Conservation (phyloP, 345 rosid genomes). For the Cardamine chenopodiifolia region DNA sequence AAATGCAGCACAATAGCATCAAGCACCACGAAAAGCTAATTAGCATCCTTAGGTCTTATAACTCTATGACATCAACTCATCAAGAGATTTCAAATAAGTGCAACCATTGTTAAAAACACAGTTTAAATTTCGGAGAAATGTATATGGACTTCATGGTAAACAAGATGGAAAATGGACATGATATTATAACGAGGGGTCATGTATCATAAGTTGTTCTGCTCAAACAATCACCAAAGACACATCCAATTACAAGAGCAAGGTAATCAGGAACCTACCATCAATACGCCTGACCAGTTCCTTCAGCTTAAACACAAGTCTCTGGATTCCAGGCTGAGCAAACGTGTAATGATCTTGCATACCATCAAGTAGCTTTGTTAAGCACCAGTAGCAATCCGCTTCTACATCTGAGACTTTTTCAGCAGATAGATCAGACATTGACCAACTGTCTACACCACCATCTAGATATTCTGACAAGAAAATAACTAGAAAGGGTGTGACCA, state of each 20-base stretch:
- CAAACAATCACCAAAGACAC: conserved; percentile 14
- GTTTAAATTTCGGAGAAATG: not conserved
- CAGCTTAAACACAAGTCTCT: conserved; percentile 96
- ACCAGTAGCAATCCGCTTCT: conserved; percentile 98
- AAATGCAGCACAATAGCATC: conserved; percentile 13
- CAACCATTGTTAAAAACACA: not conserved
- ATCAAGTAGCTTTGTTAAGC: conserved; percentile 92
- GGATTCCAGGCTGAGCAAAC: conserved; percentile 99
- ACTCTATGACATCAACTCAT: conserved; percentile 4
- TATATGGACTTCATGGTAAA: not conserved
- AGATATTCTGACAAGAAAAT: conserved; percentile 90
- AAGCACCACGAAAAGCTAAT: not conserved
- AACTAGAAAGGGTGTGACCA: conserved; percentile 95
- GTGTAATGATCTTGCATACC: conserved; percentile 99
- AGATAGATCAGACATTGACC: conserved; percentile 76
- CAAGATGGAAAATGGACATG: not conserved
- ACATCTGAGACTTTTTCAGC: conserved; percentile 64
- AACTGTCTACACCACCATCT: conserved; percentile 72
- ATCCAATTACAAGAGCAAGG: not conserved
- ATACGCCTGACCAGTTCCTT: conserved; percentile 94
- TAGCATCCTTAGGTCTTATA: conserved; percentile 6
- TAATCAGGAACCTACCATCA: conserved; percentile 63
- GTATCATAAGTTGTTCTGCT: conserved; percentile 13
- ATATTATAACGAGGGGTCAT: not conserved
- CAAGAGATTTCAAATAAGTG: not conserved